Conservation (phyloP, 1,139 yeast species). For the Taphrina wiesneri region DNA sequence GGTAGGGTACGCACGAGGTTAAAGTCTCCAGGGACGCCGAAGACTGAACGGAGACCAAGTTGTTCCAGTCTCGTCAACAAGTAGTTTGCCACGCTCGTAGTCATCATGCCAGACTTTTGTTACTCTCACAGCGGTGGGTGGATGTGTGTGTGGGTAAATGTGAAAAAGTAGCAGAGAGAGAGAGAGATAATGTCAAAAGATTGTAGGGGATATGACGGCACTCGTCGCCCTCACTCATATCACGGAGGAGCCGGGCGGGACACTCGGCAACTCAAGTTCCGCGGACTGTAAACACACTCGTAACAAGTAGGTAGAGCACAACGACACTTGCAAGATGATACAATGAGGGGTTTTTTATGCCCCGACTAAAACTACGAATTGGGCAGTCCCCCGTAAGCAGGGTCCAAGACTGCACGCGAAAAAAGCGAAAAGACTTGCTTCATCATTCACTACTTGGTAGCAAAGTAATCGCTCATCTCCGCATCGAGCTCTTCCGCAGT, state of each 20-base stretch:
- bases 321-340: too few species aligned
- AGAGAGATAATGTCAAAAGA: too few species aligned
- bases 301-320: too few species aligned
- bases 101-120: not conserved
- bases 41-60: slow-evolving; percentile 51
- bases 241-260: not conserved
- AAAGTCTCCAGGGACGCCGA: slow-evolving; percentile 65
- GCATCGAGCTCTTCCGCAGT: slow-evolving; percentile 88
- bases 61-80: slow-evolving; percentile 54
- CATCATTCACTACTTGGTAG: slow-evolving; percentile 22
- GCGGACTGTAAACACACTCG: not conserved
- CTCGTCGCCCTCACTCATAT: not conserved
- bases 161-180: too few species aligned
- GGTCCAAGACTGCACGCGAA: not conserved
- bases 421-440: not conserved
- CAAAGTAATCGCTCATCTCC: slow-evolving; percentile 79
- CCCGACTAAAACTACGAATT: too few species aligned
- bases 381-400: too few species aligned
- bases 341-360: too few species aligned
- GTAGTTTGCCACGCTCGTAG: slow-evolving; percentile 51
- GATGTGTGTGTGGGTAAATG: too few species aligned
- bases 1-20: slow-evolving; percentile 47
- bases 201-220: not conserved
- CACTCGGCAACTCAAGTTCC: not conserved
- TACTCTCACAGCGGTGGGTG: too few species aligned